These are phyloP conservation scores for Begonia peltatifolia DNA, from an alignment of 306 rosid species.

Conservation along the genomic window DNA sequence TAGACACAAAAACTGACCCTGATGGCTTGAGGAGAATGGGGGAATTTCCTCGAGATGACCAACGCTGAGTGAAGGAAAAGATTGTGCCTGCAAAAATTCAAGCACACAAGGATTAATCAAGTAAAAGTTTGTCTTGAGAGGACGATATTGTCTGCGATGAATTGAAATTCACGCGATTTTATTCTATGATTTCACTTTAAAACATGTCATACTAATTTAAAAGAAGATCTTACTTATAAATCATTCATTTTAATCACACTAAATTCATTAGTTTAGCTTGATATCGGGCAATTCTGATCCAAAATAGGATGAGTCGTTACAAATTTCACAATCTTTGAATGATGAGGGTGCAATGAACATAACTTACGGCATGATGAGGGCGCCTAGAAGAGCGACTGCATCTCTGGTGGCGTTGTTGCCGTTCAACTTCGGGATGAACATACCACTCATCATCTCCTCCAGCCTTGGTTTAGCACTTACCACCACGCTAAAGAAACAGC, in stretches of 20 bases:
- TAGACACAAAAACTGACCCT: background rate
- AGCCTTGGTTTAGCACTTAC: background rate
- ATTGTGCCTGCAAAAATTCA: conserved; percentile 10
- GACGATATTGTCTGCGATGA: too few relatives aligned
- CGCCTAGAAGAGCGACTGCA: conserved; percentile 12
- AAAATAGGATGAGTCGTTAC: too few relatives aligned
- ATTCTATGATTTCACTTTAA: too few relatives aligned
- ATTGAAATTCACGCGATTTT: too few relatives aligned
- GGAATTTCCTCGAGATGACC: conserved; percentile 8
- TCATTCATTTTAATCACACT: too few relatives aligned
- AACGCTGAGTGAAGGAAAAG: conserved; percentile 11
- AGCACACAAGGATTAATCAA: background rate
- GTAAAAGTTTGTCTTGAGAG: too few relatives aligned
- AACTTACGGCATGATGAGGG: conserved; percentile 12
- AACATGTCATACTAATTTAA: too few relatives aligned
- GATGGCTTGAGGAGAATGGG: conserved; percentile 7
- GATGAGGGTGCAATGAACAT: background rate
- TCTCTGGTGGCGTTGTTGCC: conserved; percentile 1
- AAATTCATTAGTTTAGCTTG: too few relatives aligned
- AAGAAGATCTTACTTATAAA: too few relatives aligned
- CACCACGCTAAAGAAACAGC: conserved; percentile 12
- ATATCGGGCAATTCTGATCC: too few relatives aligned
- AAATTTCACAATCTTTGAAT: too few relatives aligned
- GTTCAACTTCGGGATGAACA: conserved; percentile 5
- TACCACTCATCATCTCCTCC: conserved; percentile 2